Base-by-base conservation (phyloP, 2,329 filamentous ascomycete species). In the Xylariaceae sp. region DNA sequence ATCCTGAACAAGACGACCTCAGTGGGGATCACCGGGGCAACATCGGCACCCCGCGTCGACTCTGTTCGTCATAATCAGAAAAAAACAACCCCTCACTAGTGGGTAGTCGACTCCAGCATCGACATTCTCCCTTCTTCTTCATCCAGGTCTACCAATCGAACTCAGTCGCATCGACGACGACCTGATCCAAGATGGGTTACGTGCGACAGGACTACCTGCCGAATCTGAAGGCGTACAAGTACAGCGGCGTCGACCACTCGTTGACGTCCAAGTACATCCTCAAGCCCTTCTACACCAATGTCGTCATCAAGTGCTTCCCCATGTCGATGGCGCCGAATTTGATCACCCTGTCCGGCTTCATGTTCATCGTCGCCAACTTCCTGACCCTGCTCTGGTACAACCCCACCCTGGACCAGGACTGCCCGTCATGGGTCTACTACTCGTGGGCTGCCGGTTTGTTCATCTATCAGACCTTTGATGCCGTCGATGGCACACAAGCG, bases 381-480 rank as follows among this genome's bases (percentile, higher is more conserved):
- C 74, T 96, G 68, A 97, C 94, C 5, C 76, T 99, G 75, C 82
- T 99, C 58, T 97, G 92, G 89, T 99, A 96, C 77, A 94, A 90
- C 68, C 94, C 94, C n/a, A 89, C 85, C 0, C 82, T 99, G 52
- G 92, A 97, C 75, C 88, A 90, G 74, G 90, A 99, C 74, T 97
- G 93, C 73, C 94, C 94, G 8, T 73, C 84, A 1, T 99, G 94
- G 94, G 93, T 99, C 13, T 99, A 99, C 79, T 89, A 88, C 66
- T 89, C 86, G 70, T 99, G 92, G 90, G 88, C 92, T 3, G 75
- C 89, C 37, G 94, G 94, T 1, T 77, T 99, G 66, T 97, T 97
- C 74, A 75, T 97, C 55, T 99, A 99, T 76, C 94, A 99, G 82
- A 97, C 93, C 1, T 97, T 99, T 76, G 94, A 99, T 76, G 94